Evolutionary conservation across 1,284 basidiomycete genomes (phyloP), one percentile per base, ranked within the genome.

Genomic region (Fistulina hepatica): DNA sequence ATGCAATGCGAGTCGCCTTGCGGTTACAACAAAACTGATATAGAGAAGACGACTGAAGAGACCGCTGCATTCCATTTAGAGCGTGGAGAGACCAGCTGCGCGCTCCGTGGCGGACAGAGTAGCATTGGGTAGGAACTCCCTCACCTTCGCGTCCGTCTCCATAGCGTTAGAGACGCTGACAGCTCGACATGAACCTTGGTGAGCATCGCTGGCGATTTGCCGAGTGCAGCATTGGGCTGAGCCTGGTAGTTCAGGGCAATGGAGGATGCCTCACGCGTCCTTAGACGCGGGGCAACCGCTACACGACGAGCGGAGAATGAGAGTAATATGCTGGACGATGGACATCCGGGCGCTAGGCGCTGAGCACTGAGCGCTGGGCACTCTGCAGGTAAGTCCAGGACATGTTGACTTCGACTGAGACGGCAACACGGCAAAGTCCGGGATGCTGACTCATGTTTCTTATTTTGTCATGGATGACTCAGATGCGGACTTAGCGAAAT

Each of bases 231-330:
- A 38, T 81, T 76, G 66, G 88, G 98, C 48, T 88, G 75, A 20
- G 95, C 94, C 43, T 86, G 83, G 64, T 99, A 98, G 65, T 97
- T 97, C 59, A 76, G 66, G 33, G 85, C 76, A 48, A 88, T 79
- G 44, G 71, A 61, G 23, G 81, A 83, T 37, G 77, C 82, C 17
- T 77, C 71, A 36, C 83, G 79, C 44, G 71, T 72, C 46, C 71
- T 73, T 38, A 73, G 54, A 42, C 66, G 67, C 32, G 65, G 63
- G 26, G 60, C 59, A 43, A 55, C 47, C 30, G 61, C 58, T 42
- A 67, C 58, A 28, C 30, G 40, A 49, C 68, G 67, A 45, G 63
- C 52, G 25, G 43, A 22, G 41, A 43, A 44, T 6, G 23, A 27
- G 22, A 12, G 27, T 30, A 7, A 16, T 13, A 16, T 16, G 27